Base-by-base conservation (phyloP, 1,139 yeast genomes). In the Kodamaea alishanica region DNA sequence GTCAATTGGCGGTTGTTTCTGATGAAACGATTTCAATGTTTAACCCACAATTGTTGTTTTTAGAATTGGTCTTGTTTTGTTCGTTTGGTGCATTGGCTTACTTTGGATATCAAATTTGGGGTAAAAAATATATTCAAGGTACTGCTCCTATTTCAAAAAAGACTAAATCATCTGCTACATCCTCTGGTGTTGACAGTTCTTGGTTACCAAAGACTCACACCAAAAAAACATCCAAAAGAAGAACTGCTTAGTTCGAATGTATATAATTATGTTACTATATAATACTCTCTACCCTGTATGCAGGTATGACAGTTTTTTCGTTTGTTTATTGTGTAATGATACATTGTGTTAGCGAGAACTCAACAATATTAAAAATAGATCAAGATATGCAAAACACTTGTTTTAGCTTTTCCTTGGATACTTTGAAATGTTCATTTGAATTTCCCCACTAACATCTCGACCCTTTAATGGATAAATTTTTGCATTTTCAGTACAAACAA, bases 11-110 rank as follows among this genome's bases (percentile, higher is more conserved):
- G 30, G 60, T 69, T 26, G 74, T 88, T 44, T 60, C 61, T n/a
- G 95, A 88, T 50, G 75, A 74, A 28, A 73, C 82, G 39, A 67
- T 88, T 51, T 82, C 95, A 1, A 49, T 82, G 42, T 81, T 84
- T 62, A 78, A 85, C 57, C 92, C 90, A 24, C 80, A 84, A 59
- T 75, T 87, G 54, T 60, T 87, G 45, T 60, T 84, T 34, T 73
- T 84, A 50, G 84, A 80, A 54, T 40, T 78, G 11, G 54, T 86
- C 27, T 65, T 85, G 48, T 52, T 67, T 8, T 74, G 65, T 15
- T 61, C 84, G 8, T 45, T 81, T 30, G 81, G 66, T 35, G 77
- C 67, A 27, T 51, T 73, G 33, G 80, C 66, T 32, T 84, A 81
- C 58, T 36, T 27, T 24, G 55, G 58, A 39, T 78, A 76, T 61